These are phyloP conservation scores for Phenoliferia sp. DNA, from an alignment of 1,284 basidiomycete genomes.

Conservation along the genomic window DNA sequence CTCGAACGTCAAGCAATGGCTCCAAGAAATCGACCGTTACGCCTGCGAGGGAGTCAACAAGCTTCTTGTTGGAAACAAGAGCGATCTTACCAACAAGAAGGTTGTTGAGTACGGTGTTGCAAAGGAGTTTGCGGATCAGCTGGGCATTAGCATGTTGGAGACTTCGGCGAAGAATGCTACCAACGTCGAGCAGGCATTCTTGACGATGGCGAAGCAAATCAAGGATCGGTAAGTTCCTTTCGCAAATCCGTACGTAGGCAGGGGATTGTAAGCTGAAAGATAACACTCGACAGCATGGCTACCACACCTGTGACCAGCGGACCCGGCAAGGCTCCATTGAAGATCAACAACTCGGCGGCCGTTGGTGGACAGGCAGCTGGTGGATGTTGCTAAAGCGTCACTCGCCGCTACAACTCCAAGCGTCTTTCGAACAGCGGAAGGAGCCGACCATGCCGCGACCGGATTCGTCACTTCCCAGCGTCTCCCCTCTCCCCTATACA, in stretches of 20 bases:
- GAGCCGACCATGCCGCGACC: no score
- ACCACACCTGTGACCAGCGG: slow-evolving; percentile 47
- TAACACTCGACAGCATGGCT: slow-evolving; percentile 47
- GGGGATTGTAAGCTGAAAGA: not conserved
- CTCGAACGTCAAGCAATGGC: slow-evolving; percentile 98
- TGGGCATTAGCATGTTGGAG: slow-evolving; percentile 46
- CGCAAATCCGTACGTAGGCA: no score
- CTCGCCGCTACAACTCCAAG: no score
- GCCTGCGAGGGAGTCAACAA: slow-evolving; percentile 99
- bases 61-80: slow-evolving; percentile 96
- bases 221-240: slow-evolving; percentile 62
- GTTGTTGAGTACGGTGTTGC: slow-evolving; percentile 96
- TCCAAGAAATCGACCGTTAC: slow-evolving; percentile 98
- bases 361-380: slow-evolving; percentile 69
- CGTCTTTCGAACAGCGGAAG: no score
- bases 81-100: slow-evolving; percentile 95
- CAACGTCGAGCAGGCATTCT: slow-evolving; percentile 49
- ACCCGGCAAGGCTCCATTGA: slow-evolving; percentile 49
- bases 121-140: slow-evolving; percentile 57
- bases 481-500: no score
- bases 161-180: slow-evolving; percentile 48
- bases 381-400: slow-evolving; percentile 62
- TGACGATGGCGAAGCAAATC: slow-evolving; percentile 73
- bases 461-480: no score
- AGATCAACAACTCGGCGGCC: slow-evolving; percentile 47